Base-by-base conservation (phyloP, 768 basidiomycete genomes). In the Steccherinum ochraceum region DNA sequence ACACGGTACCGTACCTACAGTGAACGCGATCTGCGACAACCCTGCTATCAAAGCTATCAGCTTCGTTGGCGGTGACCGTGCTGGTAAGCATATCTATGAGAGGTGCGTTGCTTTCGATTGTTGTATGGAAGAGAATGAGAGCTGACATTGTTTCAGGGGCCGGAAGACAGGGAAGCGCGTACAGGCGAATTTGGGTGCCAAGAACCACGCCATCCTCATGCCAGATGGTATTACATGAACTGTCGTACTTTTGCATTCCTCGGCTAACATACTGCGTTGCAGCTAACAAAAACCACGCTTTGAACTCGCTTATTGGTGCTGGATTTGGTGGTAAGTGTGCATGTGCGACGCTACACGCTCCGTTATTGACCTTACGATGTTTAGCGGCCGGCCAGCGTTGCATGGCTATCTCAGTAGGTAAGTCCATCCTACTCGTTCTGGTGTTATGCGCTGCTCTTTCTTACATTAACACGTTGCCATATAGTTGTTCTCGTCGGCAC, bases 311-410 rank as follows among this genome's bases (percentile, higher is more conserved):
- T 46, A 72, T 92, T 46, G 94, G 94, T 13, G 93, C 94, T 40
- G 94, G 93, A 3, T 97, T 96, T 57, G 94, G 94, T 49, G 85
- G 85, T 86, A 61, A 58, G 73, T 53, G 24, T n/a, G n/a, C n/a
- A n/a, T n/a, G n/a, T n/a, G n/a, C 24, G 56, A 30, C 67, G 62
- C 26, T 57, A 48, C 5, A 56, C 62, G 4, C 18, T n/a, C 35
- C n/a, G n/a, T n/a, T n/a, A n/a, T n/a, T n/a, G n/a, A n/a, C n/a
- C n/a, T n/a, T n/a, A n/a, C n/a, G n/a, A 20, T 64, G 54, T 39
- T 55, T 62, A 80, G 95, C 95, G 56, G 95, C 95, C 24, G 95
- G 95, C 12, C 95, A 98, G 66, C 80, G 96, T 51, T 98, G 94
- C 71, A 97, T 96, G 94, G 94, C 93, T 12, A 71, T 95, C 40